A percentile compares a stretch with the other conserved stretches of the same genome.
phyloP scores from a whole-genome alignment of 768 basidiomycete species.

The Tylopilus plumbeoviolaceoides region DNA sequence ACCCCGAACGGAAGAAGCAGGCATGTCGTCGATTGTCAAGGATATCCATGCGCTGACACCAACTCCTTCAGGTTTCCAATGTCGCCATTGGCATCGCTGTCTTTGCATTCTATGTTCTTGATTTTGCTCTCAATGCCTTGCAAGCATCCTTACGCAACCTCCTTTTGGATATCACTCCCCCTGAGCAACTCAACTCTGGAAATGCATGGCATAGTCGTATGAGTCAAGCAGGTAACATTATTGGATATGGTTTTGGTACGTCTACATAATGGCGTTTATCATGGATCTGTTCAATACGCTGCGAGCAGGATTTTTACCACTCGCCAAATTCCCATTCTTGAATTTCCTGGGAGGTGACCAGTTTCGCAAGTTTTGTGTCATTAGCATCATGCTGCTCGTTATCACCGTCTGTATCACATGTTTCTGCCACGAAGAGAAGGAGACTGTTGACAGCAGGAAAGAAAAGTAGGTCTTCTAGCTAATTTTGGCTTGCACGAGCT shows the following conservation, averaged over 20 bases:
- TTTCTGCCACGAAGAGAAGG: slow-evolving; percentile 77
- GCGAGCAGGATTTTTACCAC: slow-evolving; percentile 75
- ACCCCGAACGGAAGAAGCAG: slow-evolving; percentile 61
- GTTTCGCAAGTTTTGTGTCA: slow-evolving; percentile 93
- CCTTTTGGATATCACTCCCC: slow-evolving; percentile 86
- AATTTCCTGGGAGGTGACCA: slow-evolving; percentile 83
- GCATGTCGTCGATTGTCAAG: slow-evolving; percentile 36
- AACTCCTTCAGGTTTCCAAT: slow-evolving; percentile 49
- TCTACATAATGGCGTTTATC: neutral
- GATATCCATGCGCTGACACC: neutral
- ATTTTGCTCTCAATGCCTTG: slow-evolving; percentile 95
- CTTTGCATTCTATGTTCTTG: slow-evolving; percentile 86
- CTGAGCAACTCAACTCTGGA: slow-evolving; percentile 84
- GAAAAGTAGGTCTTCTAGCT: slow-evolving; percentile 34
- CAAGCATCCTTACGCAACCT: slow-evolving; percentile 92
- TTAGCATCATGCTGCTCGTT: slow-evolving; percentile 76
- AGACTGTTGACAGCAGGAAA: slow-evolving; percentile 44
- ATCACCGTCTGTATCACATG: slow-evolving; percentile 87
- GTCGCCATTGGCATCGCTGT: slow-evolving; percentile 85
- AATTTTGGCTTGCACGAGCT: neutral
- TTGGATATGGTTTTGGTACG: slow-evolving; percentile 89
- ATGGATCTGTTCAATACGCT: slow-evolving; percentile 7
- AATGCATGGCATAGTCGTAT: slow-evolving; percentile 99
- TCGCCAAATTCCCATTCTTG: slow-evolving; percentile 74
- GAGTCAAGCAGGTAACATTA: slow-evolving; percentile 94